Base-by-base conservation (phyloP, 2,329 filamentous ascomycete species). In the Trichoderma sp. region DNA sequence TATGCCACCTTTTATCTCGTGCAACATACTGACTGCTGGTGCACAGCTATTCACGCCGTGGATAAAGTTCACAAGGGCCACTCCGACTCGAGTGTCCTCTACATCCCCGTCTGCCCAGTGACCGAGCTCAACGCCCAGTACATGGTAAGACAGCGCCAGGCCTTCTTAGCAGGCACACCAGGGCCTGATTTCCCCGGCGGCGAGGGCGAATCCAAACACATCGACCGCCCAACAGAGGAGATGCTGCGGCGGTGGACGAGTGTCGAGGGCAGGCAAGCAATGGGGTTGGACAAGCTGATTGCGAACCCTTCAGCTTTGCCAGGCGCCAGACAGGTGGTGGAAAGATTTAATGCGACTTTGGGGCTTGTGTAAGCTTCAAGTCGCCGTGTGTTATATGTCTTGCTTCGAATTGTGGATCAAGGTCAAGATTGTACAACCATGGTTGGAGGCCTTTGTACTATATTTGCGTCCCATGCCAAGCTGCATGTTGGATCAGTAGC, bases 71-170 rank as follows among this genome's bases (percentile, higher is more conserved):
- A 97, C 77, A 79, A 79, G 1, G 95, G 94, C 1, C 83, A 81
- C 1, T 79, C 82, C 0, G 94, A 97, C 78, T 93, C 92, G 0
- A 94, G 90, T 73, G 94, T 97, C 0, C 76, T 97, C 70, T 97
- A 97, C 75, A 97, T 97, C 68, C 94, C 94, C 0, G 90, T 92
- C 0, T 96, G 92, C 67, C 94, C 94, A 0, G 84, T 93, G 35
- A 97, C 93, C 0, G 87, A 90, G 65, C 81, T 84, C 49, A 97
- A 96, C 74, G 89, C 91, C 0, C 80, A 86, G 27, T 96, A 94
- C 76, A 82, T 95, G 1, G 84, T 81, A 1, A 85, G 87, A 19
- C 93, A 97, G 81, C 86, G 91, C 24, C 83, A 88, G n/a, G 87
- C 88, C 0, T 96, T 96, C 73, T 78, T 91, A 3, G 77, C 82